These are phyloP conservation scores for Mortierella claussenii DNA, from an alignment of 192 early-diverging fungal species.

Conservation along the genomic window DNA sequence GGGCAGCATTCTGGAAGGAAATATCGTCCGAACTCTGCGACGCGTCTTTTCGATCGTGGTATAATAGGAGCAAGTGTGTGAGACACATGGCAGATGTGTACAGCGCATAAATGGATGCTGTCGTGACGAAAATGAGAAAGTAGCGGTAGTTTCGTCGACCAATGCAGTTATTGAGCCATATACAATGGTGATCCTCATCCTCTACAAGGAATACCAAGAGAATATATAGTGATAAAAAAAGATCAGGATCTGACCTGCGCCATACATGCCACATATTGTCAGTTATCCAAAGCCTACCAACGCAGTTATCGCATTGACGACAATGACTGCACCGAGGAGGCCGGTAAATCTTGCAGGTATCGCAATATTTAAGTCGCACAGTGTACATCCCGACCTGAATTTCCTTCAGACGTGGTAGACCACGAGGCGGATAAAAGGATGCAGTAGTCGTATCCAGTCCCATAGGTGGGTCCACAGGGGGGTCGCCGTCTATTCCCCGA, in stretches of 20 bases:
- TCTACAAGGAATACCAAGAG: slow-evolving; percentile 54
- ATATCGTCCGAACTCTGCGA: background rate
- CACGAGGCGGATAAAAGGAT: slow-evolving; percentile 49
- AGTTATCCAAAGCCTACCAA: slow-evolving; percentile 59
- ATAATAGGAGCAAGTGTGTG: slow-evolving; percentile 61
- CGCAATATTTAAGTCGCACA: slow-evolving; percentile 88
- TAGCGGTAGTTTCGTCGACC: slow-evolving; percentile 84
- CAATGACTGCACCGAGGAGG: slow-evolving; percentile 92
- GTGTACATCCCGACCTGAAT: slow-evolving; percentile 69
- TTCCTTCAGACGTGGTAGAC: slow-evolving; percentile 58
- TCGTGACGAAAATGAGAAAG: slow-evolving; percentile 82
- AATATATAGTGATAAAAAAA: background rate
- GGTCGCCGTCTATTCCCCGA: slow-evolving; percentile 71
- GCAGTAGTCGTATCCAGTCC: slow-evolving; percentile 55
- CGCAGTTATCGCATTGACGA: slow-evolving; percentile 89
- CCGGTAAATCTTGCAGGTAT: slow-evolving; percentile 88
- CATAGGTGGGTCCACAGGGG: slow-evolving; percentile 61
- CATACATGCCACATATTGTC: too few relatives aligned
- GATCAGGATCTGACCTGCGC: background rate
- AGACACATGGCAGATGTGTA: slow-evolving; percentile 71
- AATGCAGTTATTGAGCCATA: slow-evolving; percentile 95
- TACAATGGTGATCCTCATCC: slow-evolving; percentile 90
- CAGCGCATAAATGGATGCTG: slow-evolving; percentile 68
- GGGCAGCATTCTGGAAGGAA: slow-evolving; percentile 20
- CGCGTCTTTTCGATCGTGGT: slow-evolving; percentile 16